Evolutionary conservation across 345 rosid genomes (phyloP).

Genomic region (Kandelia obovata): DNA sequence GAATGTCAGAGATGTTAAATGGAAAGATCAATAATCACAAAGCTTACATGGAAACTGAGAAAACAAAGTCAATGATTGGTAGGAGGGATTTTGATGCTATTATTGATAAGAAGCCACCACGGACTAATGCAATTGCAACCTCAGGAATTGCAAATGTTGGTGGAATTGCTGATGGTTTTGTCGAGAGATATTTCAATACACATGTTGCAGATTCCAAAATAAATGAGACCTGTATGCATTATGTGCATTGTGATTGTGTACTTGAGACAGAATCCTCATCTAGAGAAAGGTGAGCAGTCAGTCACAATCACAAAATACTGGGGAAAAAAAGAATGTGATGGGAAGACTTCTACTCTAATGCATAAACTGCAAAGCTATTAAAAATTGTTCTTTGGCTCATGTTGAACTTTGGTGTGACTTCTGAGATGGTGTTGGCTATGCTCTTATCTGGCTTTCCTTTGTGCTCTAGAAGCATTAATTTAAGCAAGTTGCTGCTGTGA

Average conservation of each 20-base stretch:
- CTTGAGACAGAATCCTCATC: conserved; percentile 57
- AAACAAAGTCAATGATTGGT: conserved; percentile 8
- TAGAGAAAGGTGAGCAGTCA: conserved; percentile 46
- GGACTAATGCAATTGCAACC: conserved; percentile 2
- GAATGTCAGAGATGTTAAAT: conserved; percentile 36
- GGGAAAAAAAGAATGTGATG: neutral
- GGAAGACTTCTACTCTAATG: too few species aligned
- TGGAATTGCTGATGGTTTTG: conserved; percentile 45
- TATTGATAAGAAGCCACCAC: conserved; percentile 22
- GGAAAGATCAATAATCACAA: conserved; percentile 31
- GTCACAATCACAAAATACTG: conserved; percentile 1
- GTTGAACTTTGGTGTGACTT: too few species aligned
- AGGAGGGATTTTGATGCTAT: conserved; percentile 18
- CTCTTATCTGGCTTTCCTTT: neutral
- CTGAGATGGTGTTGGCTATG: too few species aligned
- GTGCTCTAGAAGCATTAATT: neutral
- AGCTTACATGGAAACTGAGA: conserved; percentile 27
- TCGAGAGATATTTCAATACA: conserved; percentile 52
- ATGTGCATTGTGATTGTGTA: conserved; percentile 59
- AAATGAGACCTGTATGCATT: conserved; percentile 57
- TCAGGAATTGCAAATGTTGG: conserved; percentile 19
- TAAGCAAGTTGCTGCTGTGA: neutral
- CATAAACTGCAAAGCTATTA: too few species aligned
- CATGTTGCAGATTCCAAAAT: conserved; percentile 53
- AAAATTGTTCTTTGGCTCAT: too few species aligned